A percentile compares a stretch with the other conserved stretches of the same genome.
Evolutionary conservation across 2,329 filamentous ascomycete species (phyloP).

Genomic region (Colletotrichum sp.): DNA sequence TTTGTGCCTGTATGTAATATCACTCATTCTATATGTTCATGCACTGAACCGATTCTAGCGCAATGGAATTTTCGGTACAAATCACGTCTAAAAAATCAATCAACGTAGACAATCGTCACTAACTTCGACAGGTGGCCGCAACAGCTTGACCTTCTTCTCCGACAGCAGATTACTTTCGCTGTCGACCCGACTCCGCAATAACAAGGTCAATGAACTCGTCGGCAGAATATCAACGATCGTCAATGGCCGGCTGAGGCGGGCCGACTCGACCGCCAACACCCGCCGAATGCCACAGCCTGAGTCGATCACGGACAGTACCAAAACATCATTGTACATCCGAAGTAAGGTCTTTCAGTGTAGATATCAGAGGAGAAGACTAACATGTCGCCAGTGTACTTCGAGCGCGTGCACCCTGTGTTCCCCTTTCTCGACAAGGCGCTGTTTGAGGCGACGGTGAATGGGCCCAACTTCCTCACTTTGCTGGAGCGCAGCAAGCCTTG

Average conservation of each 20-base stretch:
- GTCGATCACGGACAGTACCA: neutral
- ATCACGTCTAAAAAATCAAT: neutral
- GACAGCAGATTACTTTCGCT: conserved; percentile 34
- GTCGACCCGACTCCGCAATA: conserved; percentile 30
- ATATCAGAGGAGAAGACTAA: neutral
- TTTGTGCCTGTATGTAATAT: conserved; percentile 27
- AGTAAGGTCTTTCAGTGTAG: neutral
- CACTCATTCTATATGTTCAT: no score
- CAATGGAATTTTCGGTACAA: conserved; percentile 31
- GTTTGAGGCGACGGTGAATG: conserved; percentile 37
- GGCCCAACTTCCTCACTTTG: conserved; percentile 27
- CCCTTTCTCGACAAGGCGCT: conserved; percentile 41
- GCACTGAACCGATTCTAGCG: conserved; percentile 20
- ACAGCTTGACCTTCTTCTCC: conserved; percentile 32
- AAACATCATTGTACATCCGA: conserved; percentile 12
- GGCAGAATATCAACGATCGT: conserved; percentile 30
- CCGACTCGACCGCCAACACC: neutral
- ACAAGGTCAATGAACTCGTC: conserved; percentile 32
- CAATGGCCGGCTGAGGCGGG: conserved; percentile 14
- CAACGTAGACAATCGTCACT: neutral
- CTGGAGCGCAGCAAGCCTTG: conserved; percentile 34
- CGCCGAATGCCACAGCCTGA: neutral
- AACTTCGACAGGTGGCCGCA: conserved; percentile 25
- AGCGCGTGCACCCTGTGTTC: conserved; percentile 40
- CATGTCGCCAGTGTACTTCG: conserved; percentile 38